phyloP scores from a whole-genome alignment of 192 early-diverging fungal genomes.

The Rhizophagus prolifer region DNA sequence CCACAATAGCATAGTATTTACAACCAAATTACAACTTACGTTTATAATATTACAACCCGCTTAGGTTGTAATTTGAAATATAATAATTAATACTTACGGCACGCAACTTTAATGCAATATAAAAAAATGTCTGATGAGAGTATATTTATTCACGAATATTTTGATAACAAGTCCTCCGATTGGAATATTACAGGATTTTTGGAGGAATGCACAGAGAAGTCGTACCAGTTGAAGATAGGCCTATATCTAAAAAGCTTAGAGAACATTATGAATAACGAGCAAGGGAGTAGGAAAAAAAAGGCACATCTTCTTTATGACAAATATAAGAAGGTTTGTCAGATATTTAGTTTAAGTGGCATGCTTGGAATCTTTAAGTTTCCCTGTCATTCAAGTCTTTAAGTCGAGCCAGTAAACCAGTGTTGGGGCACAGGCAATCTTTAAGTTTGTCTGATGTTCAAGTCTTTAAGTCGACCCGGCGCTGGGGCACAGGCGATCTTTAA shows the following conservation, averaged over 20 bases:
- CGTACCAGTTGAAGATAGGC: not conserved
- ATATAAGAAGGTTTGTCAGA: constrained; percentile 4
- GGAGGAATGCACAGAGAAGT: not conserved
- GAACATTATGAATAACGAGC: not conserved
- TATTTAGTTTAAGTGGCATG: not conserved
- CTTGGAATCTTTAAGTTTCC: constrained; percentile 8
- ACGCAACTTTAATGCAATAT: too few species aligned
- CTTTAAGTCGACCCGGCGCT: not conserved
- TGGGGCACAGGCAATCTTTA: not conserved
- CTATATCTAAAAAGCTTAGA: not conserved
- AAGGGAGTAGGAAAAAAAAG: not conserved
- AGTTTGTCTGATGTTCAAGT: too few species aligned
- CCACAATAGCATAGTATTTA: too few species aligned
- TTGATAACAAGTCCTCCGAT: not conserved
- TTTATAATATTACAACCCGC: too few species aligned
- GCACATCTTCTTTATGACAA: constrained; percentile 11
- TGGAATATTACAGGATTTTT: not conserved
- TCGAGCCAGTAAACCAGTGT: too few species aligned
- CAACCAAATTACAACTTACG: too few species aligned
- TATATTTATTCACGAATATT: not conserved
- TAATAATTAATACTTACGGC: too few species aligned
- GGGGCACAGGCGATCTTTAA: not conserved
- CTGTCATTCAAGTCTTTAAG: constrained; percentile 17
- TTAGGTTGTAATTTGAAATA: too few species aligned
- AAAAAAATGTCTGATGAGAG: too few species aligned